Conservation (phyloP, 345 rosid species). For the Tarenaya hassleriana region DNA sequence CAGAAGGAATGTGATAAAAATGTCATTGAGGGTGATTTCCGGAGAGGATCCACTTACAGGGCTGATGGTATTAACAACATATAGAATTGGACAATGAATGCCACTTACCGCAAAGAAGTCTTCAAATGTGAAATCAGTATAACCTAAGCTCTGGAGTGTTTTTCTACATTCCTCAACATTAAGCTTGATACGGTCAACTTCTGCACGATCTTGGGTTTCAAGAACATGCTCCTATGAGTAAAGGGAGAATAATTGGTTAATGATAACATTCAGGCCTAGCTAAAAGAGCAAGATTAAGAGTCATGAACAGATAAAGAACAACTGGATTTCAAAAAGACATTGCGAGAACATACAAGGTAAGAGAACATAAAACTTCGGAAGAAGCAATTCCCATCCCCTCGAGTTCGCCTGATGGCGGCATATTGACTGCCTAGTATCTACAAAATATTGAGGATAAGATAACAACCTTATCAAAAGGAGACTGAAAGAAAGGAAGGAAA, state of each 20-base stretch:
- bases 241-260: constrained; percentile 18
- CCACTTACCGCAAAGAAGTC: constrained; percentile 83
- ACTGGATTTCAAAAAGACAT: background rate
- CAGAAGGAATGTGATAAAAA: too few species aligned
- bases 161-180: constrained; percentile 88
- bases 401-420: constrained; percentile 76
- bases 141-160: constrained; percentile 85
- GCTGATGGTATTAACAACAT: too few species aligned
- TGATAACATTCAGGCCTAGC: constrained; percentile 12
- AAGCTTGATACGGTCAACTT: constrained; percentile 73
- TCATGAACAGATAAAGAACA: background rate
- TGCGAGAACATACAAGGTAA: constrained; percentile 61
- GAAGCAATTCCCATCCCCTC: constrained; percentile 99
- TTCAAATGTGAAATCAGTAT: constrained; percentile 89
- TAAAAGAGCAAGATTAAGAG: constrained; percentile 9
- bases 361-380: constrained; percentile 95
- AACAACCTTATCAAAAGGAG: background rate
- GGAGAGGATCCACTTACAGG: too few species aligned
- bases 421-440: constrained; percentile 69
- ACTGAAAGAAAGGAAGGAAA: background rate
- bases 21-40: too few species aligned
- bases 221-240: constrained; percentile 66
- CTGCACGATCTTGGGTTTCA: constrained; percentile 71
- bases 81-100: too few species aligned
- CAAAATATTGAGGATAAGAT: constrained; percentile 13